Evolutionary conservation across 495 filamentous ascomycete species (phyloP).

Genomic region (Hamigera avellanea): DNA sequence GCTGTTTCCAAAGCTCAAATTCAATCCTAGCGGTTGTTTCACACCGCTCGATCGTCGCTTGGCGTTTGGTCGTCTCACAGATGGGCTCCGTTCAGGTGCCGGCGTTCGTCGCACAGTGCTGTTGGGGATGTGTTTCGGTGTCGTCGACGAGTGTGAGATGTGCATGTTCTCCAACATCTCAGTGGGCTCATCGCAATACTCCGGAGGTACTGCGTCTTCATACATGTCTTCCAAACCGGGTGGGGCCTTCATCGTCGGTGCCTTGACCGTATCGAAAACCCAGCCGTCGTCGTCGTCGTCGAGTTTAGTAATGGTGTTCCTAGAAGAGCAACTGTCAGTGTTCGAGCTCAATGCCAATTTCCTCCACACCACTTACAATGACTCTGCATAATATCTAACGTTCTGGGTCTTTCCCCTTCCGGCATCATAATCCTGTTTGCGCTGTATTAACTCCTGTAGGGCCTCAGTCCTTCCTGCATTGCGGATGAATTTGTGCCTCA

Average conservation of each 20-base stretch:
- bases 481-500: constrained; percentile 81
- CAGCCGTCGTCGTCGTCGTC: constrained; percentile 71
- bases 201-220: constrained; percentile 17
- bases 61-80: constrained; percentile 28
- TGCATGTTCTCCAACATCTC: constrained; percentile 30
- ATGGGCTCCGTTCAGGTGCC: constrained; percentile 31
- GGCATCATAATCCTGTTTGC: constrained; percentile 69
- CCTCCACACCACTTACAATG: constrained; percentile 39
- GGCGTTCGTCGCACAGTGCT: constrained; percentile 45
- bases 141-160: constrained; percentile 22
- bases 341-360: background rate
- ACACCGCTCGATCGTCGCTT: constrained; percentile 44
- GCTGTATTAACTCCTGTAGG: constrained; percentile 76
- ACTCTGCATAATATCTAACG: constrained; percentile 83
- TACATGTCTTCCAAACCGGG: constrained; percentile 25
- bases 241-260: constrained; percentile 34
- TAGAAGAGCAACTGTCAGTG: constrained; percentile 5
- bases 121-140: constrained; percentile 29
- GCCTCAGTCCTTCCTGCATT: constrained; percentile 74
- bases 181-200: constrained; percentile 21
- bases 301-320: constrained; percentile 48
- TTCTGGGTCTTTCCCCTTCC: constrained; percentile 47
- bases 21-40: constrained; percentile 68
- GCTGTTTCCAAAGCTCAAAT: constrained; percentile 83
- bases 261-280: constrained; percentile 96